Conservation (phyloP, 805 yeast species). For the Kodamaea nitidulidarum region DNA sequence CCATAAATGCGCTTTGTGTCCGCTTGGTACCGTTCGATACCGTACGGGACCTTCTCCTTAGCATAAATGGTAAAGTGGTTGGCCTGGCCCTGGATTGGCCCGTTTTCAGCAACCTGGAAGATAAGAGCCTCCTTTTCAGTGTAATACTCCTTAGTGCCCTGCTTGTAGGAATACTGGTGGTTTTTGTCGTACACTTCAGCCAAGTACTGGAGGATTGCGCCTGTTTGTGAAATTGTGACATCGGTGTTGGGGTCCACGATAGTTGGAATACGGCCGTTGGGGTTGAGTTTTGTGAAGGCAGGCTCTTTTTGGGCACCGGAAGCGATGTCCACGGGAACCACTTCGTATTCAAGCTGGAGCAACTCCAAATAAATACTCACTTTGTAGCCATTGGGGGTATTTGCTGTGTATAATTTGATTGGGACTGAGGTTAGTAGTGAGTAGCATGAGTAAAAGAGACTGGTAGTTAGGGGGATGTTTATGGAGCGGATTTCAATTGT, state of each 20-base stretch:
- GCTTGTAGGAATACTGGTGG: constrained; percentile 39
- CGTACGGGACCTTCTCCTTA: constrained; percentile 51
- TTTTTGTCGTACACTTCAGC: constrained; percentile 59
- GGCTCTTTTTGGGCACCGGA: constrained; percentile 49
- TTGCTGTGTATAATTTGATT: constrained; percentile 27
- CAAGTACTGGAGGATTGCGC: constrained; percentile 56
- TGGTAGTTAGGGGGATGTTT: too few relatives aligned
- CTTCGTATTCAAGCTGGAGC: constrained; percentile 40
- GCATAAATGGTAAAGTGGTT: constrained; percentile 44
- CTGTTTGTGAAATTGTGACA: constrained; percentile 52
- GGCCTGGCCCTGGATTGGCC: constrained; percentile 64
- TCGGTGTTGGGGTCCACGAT: constrained; percentile 42
- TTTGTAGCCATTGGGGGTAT: constrained; percentile 47
- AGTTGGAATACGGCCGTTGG: constrained; percentile 63
- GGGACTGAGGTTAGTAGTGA: constrained; percentile 3
- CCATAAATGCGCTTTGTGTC: constrained; percentile 53
- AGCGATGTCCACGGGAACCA: constrained; percentile 37
- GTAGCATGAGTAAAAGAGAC: too few relatives aligned
- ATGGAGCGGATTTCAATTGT: too few relatives aligned
- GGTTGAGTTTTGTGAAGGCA: constrained; percentile 54
- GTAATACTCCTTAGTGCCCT: constrained; percentile 42
- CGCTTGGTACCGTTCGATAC: constrained; percentile 44
- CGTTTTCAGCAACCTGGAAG: constrained; percentile 54
- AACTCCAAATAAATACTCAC: constrained; percentile 39
- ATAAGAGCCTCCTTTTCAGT: constrained; percentile 49